Evolutionary conservation across 208 protist genomes (phyloP).

Genomic region (Trypanosomatidae sp.): DNA sequence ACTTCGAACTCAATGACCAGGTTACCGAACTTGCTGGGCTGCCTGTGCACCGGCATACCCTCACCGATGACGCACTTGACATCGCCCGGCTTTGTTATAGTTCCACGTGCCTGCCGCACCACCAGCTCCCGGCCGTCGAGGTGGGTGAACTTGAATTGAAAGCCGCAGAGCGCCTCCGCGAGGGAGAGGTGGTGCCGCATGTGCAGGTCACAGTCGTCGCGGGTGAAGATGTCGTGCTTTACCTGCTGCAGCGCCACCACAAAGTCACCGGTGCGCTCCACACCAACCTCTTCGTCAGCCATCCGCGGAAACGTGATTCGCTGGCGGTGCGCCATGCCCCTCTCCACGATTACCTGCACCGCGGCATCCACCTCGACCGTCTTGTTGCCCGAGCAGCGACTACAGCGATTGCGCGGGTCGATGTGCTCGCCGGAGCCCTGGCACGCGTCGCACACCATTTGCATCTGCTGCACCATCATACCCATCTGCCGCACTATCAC

Average conservation of each 20-base stretch:
- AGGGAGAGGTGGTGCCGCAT: constrained; percentile 90
- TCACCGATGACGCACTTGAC: constrained; percentile 63
- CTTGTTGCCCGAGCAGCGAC: constrained; percentile 90
- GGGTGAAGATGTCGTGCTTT: constrained; percentile 90
- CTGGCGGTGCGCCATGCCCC: constrained; percentile 63
- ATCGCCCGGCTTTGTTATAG: constrained; percentile 73
- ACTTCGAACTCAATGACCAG: constrained; percentile 75
- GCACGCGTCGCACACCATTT: constrained; percentile 89
- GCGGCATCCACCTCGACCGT: constrained; percentile 72
- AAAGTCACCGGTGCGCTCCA: constrained; percentile 89
- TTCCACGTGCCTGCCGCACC: constrained; percentile 64
- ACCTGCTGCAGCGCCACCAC: constrained; percentile 94
- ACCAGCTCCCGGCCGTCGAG: constrained; percentile 89
- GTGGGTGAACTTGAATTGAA: constrained; percentile 89
- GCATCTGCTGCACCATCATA: constrained; percentile 96
- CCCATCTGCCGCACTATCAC: constrained; percentile 93
- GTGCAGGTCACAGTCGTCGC: constrained; percentile 92
- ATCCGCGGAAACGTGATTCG: constrained; percentile 46
- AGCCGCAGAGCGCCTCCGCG: constrained; percentile 94
- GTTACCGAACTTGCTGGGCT: constrained; percentile 51
- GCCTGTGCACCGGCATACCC: constrained; percentile 66
- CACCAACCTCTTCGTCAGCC: constrained; percentile 44
- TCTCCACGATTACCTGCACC: constrained; percentile 48
- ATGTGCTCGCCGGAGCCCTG: constrained; percentile 86
- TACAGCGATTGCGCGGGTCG: constrained; percentile 89